These are phyloP conservation scores for Daldinia loculata DNA, from an alignment of 495 filamentous ascomycete genomes.

Conservation along the genomic window DNA sequence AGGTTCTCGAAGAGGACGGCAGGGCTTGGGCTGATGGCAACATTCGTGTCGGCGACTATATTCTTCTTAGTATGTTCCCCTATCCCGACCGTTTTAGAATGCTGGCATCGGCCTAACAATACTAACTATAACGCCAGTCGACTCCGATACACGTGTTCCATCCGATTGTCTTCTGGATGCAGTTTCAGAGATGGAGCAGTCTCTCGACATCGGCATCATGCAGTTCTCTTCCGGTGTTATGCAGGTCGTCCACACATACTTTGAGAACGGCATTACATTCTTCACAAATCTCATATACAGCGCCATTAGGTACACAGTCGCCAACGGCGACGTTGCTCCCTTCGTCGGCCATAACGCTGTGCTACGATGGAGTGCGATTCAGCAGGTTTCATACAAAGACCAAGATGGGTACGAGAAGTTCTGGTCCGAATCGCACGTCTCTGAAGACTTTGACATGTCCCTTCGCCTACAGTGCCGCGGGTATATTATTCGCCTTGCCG, in stretches of 20 bases:
- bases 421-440: conserved; percentile 85
- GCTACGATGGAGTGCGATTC: conserved; percentile 80
- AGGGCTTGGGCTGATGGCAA: conserved; percentile 83
- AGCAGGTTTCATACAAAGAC: conserved; percentile 74
- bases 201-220: conserved; percentile 81
- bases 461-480: conserved; percentile 76
- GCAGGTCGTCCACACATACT: conserved; percentile 78
- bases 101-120: background rate
- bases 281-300: conserved; percentile 87
- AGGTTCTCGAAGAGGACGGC: conserved; percentile 74
- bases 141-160: conserved; percentile 81
- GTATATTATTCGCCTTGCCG: conserved; percentile 77
- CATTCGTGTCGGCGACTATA: conserved; percentile 81
- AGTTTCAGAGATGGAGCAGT: conserved; percentile 81
- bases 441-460: conserved; percentile 88
- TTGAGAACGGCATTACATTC: conserved; percentile 81
- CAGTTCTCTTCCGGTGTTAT: conserved; percentile 84
- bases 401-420: conserved; percentile 78
- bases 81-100: background rate
- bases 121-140: conserved; percentile 54
- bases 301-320: conserved; percentile 78
- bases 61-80: conserved; percentile 61
- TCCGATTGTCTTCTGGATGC: conserved; percentile 79
- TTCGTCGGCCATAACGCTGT: conserved; percentile 83
- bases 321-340: conserved; percentile 85